Base-by-base conservation (phyloP, 495 filamentous ascomycete genomes). In the Penicillium coprophilum region DNA sequence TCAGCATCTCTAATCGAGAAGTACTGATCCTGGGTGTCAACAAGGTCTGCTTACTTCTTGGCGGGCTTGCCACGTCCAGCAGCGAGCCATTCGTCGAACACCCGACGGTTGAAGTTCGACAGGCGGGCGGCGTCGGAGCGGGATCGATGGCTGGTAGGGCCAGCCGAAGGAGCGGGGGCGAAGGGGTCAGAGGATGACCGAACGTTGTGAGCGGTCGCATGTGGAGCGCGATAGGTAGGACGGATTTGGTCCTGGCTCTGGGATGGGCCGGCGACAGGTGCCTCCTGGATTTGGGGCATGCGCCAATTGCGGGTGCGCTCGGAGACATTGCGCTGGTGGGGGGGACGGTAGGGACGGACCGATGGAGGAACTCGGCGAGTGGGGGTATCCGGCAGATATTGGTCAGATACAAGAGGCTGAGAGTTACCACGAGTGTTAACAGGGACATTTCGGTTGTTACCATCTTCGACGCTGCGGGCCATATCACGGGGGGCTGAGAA, bases 121-220 rank as follows among this genome's bases (percentile, higher is more conserved):
- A 39, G 34, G 19, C 27, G 27, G 27, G 8, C 5, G n/a, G 38
- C 24, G 15, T 52, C 50, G 21, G 50, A 52, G 38, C 27, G 24
- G 8, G 50, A 52, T 3, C 50, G 50, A 1, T 49, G 30, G 34
- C 11, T 32, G 4, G 1, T 31, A 0, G 17, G 5, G 10, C 11
- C 15, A 11, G 5, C 2, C 19, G 38, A n/a, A 10, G 36, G 50
- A 12, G 0, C 24, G 0, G 36, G 36, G 0, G 9, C 38, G 24
- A 52, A 52, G 1, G 50, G 36, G 11, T 52, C 50, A 23, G 50
- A 52, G 27, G 38, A 30, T 7, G 50, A 52, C 2, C 50, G 50
- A 4, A 52, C 27, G 4, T 77, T 55, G 5, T 45, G 44, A 2
- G 48, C 21, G 5, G 48, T 51, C 9, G 34, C 1, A 27, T 51